Conservation (phyloP, 148 eudicot species). For the Rhododendron mucronatum region DNA sequence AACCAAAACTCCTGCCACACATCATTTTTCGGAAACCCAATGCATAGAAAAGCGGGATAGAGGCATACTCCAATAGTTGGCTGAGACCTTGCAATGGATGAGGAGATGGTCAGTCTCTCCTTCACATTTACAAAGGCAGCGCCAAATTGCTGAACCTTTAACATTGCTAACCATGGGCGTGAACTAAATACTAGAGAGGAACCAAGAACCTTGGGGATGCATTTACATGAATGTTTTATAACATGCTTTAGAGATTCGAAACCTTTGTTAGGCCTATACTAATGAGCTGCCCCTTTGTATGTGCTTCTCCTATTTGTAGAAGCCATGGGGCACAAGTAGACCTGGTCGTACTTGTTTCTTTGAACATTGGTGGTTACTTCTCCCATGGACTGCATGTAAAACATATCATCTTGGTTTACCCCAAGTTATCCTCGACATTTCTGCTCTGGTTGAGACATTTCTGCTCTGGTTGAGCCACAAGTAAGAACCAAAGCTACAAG, state of each 20-base stretch:
- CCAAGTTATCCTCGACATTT: not conserved
- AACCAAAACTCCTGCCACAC: not conserved
- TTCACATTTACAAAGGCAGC: not conserved
- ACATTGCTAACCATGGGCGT: not conserved
- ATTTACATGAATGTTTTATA: not conserved
- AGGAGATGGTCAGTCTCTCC: not conserved
- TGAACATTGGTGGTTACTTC: not conserved
- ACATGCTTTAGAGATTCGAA: not conserved
- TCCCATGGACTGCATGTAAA: not conserved
- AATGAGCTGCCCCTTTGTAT: not conserved
- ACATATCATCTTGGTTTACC: not conserved
- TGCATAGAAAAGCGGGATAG: not conserved
- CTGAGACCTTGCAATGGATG: not conserved
- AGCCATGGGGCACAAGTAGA: not conserved
- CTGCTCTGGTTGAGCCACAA: not conserved
- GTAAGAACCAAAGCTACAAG: not conserved
- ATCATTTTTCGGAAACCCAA: not conserved
- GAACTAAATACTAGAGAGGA: not conserved
- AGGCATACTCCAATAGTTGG: not conserved
- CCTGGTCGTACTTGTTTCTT: not conserved
- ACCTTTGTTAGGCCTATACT: not conserved
- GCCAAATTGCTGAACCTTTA: not conserved
- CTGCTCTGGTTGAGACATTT: not conserved
- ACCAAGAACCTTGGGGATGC: not conserved
- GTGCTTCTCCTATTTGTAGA: not conserved